Percentiles rank a stretch among this genome's conserved stretches.
Conservation (phyloP, 192 early-diverging fungal species). For the Pilobolus umbonatus region DNA sequence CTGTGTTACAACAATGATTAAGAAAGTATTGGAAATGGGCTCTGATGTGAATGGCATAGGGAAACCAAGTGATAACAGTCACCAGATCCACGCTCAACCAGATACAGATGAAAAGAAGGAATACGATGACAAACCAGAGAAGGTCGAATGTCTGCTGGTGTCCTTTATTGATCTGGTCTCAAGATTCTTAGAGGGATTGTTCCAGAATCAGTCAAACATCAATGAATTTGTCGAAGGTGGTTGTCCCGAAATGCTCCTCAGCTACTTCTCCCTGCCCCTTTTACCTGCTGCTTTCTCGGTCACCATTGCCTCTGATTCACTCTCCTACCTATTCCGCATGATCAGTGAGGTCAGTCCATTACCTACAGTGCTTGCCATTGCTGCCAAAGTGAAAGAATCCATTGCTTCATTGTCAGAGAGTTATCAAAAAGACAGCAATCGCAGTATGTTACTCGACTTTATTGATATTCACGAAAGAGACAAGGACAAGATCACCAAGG, state of each 20-base stretch:
- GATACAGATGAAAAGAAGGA: slow-evolving; percentile 3
- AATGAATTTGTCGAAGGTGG: slow-evolving; percentile 65
- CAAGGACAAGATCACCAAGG: slow-evolving; percentile 32
- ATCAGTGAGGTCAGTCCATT: slow-evolving; percentile 63
- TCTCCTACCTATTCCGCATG: slow-evolving; percentile 65
- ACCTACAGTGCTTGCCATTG: slow-evolving; percentile 48
- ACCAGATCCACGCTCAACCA: slow-evolving; percentile 35
- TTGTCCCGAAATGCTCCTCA: slow-evolving; percentile 60
- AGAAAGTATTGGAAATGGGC: slow-evolving; percentile 61
- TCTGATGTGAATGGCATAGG: slow-evolving; percentile 19
- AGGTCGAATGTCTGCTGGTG: slow-evolving; percentile 47
- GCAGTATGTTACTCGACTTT: slow-evolving; percentile 44
- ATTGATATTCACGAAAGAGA: slow-evolving; percentile 41
- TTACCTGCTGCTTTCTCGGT: slow-evolving; percentile 73
- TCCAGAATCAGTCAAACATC: slow-evolving; percentile 72
- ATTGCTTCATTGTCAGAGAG: slow-evolving; percentile 43
- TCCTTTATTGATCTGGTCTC: slow-evolving; percentile 63
- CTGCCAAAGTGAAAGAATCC: slow-evolving; percentile 44
- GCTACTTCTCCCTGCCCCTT: slow-evolving; percentile 59
- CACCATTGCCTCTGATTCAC: slow-evolving; percentile 56
- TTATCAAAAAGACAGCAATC: slow-evolving; percentile 35
- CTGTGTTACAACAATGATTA: slow-evolving; percentile 64
- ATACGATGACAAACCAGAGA: slow-evolving; percentile 46
- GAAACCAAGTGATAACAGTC: slow-evolving; percentile 35
- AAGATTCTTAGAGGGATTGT: slow-evolving; percentile 80